Conservation (phyloP, 495 filamentous ascomycete genomes). For the Penicillium roqueforti region DNA sequence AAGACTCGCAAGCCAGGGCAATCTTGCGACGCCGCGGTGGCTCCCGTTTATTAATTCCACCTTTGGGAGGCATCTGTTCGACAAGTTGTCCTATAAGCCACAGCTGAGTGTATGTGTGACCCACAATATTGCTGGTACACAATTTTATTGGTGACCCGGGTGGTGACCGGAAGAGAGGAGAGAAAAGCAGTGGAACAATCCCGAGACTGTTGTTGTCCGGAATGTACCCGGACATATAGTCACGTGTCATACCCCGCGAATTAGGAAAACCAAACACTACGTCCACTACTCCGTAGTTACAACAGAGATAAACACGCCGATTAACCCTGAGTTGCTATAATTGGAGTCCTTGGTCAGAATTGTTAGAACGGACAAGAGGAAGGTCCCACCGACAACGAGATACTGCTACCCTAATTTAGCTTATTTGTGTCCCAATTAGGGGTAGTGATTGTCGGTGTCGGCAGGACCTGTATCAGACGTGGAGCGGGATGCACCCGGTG, state of each 20-base stretch:
- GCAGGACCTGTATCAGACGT: not conserved
- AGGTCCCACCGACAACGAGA: too few species aligned
- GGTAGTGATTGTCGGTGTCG: too few species aligned
- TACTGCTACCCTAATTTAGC: too few species aligned
- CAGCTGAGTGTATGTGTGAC: not conserved
- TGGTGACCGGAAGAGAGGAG: not conserved
- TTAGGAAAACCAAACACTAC: not conserved
- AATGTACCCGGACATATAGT: not conserved
- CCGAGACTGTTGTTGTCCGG: not conserved
- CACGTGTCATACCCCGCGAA: not conserved
- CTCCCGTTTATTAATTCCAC: slow-evolving; percentile 11
- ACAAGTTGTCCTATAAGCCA: slow-evolving; percentile 1
- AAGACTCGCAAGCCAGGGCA: slow-evolving; percentile 37
- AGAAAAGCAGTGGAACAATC: not conserved
- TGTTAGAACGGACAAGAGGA: too few species aligned
- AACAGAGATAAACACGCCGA: too few species aligned
- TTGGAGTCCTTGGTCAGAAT: not conserved
- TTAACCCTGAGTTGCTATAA: not conserved
- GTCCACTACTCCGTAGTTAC: too few species aligned
- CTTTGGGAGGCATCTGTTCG: slow-evolving; percentile 18
- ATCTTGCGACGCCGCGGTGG: slow-evolving; percentile 26
- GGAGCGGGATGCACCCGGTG: slow-evolving; percentile 17
- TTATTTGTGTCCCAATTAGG: too few species aligned
- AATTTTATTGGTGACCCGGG: slow-evolving; percentile 3
- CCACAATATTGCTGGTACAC: not conserved